These are phyloP conservation scores for Scheffersomyces titani DNA, from an alignment of 1,139 yeast species.

Conservation along the genomic window DNA sequence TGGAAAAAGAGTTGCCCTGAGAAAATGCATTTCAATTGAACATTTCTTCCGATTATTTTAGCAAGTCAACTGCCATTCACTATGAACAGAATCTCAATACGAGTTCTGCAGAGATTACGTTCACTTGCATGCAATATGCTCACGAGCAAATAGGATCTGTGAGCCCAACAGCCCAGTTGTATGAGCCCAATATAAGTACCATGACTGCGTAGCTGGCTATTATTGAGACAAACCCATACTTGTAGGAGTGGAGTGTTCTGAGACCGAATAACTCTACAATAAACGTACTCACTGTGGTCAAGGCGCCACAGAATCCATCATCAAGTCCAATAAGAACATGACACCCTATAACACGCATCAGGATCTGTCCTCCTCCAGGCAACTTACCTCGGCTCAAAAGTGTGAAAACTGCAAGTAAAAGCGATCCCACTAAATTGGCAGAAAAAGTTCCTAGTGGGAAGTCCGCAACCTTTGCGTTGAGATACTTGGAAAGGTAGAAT, in stretches of 20 bases:
- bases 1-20: no score
- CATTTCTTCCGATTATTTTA: not conserved
- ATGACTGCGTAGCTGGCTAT: constrained; percentile 38
- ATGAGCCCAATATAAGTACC: constrained; percentile 55
- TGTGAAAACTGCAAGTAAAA: constrained; percentile 55
- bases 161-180: constrained; percentile 51
- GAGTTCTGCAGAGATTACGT: not conserved
- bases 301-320: constrained; percentile 75
- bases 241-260: constrained; percentile 28
- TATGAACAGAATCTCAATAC: not conserved
- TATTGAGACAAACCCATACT: constrained; percentile 42
- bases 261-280: constrained; percentile 61
- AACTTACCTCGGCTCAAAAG: constrained; percentile 51
- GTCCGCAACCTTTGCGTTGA: constrained; percentile 41
- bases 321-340: constrained; percentile 58
- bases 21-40: no score
- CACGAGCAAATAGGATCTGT: constrained; percentile 23
- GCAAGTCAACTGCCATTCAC: not conserved
- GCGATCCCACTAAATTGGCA: constrained; percentile 64
- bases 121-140: not conserved
- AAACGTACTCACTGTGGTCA: constrained; percentile 79
- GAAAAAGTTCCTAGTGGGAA: constrained; percentile 77
- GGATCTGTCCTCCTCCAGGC: constrained; percentile 21
- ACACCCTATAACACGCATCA: constrained; percentile 39
- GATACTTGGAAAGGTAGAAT: constrained; percentile 50